These are phyloP conservation scores for Wickerhamomyces kurtzmanii DNA, from an alignment of 805 yeast genomes.

Conservation along the genomic window DNA sequence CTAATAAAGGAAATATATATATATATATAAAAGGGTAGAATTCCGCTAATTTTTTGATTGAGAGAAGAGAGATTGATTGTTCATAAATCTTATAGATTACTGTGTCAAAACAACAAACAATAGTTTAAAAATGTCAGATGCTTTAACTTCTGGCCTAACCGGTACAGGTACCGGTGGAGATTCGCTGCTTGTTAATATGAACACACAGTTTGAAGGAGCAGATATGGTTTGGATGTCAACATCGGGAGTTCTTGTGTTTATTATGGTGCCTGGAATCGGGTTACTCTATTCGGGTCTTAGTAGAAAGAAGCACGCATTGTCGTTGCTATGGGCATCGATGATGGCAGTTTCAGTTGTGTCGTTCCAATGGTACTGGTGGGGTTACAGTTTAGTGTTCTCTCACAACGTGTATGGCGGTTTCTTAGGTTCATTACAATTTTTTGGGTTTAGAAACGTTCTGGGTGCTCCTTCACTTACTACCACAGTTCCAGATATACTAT, in stretches of 20 bases:
- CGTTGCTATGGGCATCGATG: conserved; percentile 87
- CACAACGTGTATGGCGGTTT: conserved; percentile 52
- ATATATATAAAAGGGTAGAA: too few relatives aligned
- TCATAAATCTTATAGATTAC: too few relatives aligned
- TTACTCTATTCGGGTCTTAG: conserved; percentile 87
- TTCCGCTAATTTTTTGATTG: too few relatives aligned
- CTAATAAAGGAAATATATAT: too few relatives aligned
- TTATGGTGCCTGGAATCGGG: conserved; percentile 96
- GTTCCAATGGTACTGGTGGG: conserved; percentile 99
- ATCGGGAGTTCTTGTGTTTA: conserved; percentile 78
- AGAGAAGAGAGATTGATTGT: too few relatives aligned
- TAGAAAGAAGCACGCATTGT: conserved; percentile 92
- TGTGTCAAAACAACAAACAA: too few relatives aligned
- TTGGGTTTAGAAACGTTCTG: conserved; percentile 70
- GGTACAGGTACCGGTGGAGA: conserved; percentile 74
- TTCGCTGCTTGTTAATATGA: conserved; percentile 62
- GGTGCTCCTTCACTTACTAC: conserved; percentile 69
- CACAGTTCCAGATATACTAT: conserved; percentile 80
- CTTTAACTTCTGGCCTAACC: conserved; percentile 34
- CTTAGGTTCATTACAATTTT: conserved; percentile 74
- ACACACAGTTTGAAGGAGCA: conserved; percentile 57
- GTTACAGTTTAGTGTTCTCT: conserved; percentile 82
- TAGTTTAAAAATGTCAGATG: conserved; percentile 19
- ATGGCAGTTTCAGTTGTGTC: conserved; percentile 77
- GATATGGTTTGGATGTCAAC: conserved; percentile 83